Evolutionary conservation across 2,329 filamentous ascomycete species (phyloP).

Genomic region (Apiospora phragmitis): DNA sequence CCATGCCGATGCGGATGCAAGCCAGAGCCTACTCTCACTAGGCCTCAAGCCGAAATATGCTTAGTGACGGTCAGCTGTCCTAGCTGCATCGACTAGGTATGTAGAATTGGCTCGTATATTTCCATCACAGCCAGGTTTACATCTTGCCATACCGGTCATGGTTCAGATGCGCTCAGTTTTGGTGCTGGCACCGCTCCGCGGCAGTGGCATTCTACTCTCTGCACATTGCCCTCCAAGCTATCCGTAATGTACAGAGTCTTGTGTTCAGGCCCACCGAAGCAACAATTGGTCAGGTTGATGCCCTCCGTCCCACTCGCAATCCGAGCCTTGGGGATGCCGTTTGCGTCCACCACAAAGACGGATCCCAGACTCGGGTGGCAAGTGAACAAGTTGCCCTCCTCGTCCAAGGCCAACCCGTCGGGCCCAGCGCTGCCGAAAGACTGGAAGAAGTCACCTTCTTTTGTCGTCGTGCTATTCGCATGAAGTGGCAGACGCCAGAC

Average conservation of each 20-base stretch:
- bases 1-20: not conserved
- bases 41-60: not conserved
- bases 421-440: slow-evolving; percentile 41
- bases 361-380: slow-evolving; percentile 37
- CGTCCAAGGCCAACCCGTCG: slow-evolving; percentile 39
- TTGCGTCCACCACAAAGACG: slow-evolving; percentile 37
- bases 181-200: slow-evolving; percentile 20
- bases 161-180: not conserved
- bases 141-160: not conserved
- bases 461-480: slow-evolving; percentile 38
- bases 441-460: slow-evolving; percentile 40
- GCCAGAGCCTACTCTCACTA: not conserved
- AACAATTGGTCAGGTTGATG: slow-evolving; percentile 41
- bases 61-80: not conserved
- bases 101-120: not conserved
- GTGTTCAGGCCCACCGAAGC: slow-evolving; percentile 38
- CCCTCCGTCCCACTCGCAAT: slow-evolving; percentile 34
- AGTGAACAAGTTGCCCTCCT: slow-evolving; percentile 38
- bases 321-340: slow-evolving; percentile 38
- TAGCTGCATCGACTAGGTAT: not conserved
- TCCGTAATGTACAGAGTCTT: slow-evolving; percentile 42
- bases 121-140: not conserved
- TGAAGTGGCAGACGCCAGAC: slow-evolving; percentile 42
- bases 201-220: slow-evolving; percentile 35
- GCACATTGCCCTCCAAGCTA: slow-evolving; percentile 38